phyloP scores from a whole-genome alignment of 176 grass and related monocot species.

The Lolium rigidum region DNA sequence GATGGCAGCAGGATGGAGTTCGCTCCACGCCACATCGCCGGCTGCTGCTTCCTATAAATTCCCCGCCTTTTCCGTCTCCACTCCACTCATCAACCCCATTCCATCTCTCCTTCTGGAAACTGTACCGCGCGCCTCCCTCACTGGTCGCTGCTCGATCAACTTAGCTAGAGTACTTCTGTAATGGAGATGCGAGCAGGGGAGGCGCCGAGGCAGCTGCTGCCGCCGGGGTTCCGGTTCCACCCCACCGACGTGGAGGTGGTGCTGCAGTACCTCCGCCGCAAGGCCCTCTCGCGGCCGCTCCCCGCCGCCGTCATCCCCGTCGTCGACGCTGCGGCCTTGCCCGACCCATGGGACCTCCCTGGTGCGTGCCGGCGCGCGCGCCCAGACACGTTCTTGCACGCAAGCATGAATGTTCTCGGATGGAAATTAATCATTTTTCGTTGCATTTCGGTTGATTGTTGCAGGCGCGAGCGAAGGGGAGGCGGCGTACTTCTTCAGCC shows the following conservation, averaged over 20 bases:
- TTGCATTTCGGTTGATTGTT: not conserved
- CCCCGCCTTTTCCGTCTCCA: slow-evolving; percentile 49
- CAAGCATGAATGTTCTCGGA: not conserved
- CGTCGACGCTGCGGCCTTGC: slow-evolving; percentile 46
- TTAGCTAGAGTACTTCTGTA: not conserved
- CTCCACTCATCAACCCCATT: slow-evolving; percentile 45
- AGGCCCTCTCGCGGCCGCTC: slow-evolving; percentile 57
- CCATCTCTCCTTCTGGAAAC: not conserved
- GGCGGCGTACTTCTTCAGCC: slow-evolving; percentile 64
- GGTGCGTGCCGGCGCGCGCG: slow-evolving; percentile 26
- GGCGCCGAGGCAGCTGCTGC: slow-evolving; percentile 46
- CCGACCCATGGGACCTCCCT: slow-evolving; percentile 75
- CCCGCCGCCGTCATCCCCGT: slow-evolving; percentile 80
- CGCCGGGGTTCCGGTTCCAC: slow-evolving; percentile 85
- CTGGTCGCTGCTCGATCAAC: not conserved
- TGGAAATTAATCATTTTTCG: not conserved
- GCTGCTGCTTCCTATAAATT: slow-evolving; percentile 53
- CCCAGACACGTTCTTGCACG: not conserved
- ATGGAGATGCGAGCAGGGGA: slow-evolving; percentile 34
- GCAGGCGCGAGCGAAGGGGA: slow-evolving; percentile 66
- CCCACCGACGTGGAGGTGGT: slow-evolving; percentile 90
- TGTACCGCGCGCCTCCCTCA: not conserved
- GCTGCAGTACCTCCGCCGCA: slow-evolving; percentile 74
- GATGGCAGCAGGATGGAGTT: slow-evolving; percentile 46
- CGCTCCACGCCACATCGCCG: slow-evolving; percentile 42